Percentiles rank a stretch among this genome's conserved stretches.
These are phyloP conservation scores for Diaporthe ampelina DNA, from an alignment of 2,329 filamentous ascomycete genomes.

Conservation along the genomic window DNA sequence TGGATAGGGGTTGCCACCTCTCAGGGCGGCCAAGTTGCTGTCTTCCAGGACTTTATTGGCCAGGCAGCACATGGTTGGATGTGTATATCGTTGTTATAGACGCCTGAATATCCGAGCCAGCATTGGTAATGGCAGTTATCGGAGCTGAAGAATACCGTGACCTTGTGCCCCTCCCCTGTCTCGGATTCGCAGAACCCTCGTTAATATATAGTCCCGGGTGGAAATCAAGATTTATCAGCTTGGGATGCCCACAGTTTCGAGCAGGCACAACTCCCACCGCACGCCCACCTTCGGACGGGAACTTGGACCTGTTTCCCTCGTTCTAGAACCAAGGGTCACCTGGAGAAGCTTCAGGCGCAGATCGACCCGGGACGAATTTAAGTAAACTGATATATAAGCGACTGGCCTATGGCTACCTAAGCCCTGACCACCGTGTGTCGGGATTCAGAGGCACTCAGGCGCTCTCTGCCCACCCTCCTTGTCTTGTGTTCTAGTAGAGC, in stretches of 20 bases:
- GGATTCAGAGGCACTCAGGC: background rate
- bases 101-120: background rate
- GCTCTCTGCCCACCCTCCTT: background rate
- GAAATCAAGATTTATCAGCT: background rate
- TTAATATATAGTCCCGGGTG: background rate
- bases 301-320: background rate
- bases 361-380: background rate
- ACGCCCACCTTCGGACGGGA: background rate
- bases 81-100: background rate
- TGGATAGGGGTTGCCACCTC: background rate
- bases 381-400: constrained; percentile 3
- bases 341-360: background rate
- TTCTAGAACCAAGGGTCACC: background rate
- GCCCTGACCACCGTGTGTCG: background rate
- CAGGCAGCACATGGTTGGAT: background rate
- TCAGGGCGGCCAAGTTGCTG: too few relatives aligned
- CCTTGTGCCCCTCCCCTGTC: background rate
- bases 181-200: background rate
- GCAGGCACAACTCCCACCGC: background rate
- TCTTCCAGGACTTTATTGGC: background rate
- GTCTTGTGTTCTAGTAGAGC: constrained; percentile 8
- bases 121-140: background rate
- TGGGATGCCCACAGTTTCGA: background rate
- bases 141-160: background rate
- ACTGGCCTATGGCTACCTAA: constrained; percentile 23